Evolutionary conservation across 257 asterid genomes (phyloP).

Genomic region (Solanum ossicruentum): DNA sequence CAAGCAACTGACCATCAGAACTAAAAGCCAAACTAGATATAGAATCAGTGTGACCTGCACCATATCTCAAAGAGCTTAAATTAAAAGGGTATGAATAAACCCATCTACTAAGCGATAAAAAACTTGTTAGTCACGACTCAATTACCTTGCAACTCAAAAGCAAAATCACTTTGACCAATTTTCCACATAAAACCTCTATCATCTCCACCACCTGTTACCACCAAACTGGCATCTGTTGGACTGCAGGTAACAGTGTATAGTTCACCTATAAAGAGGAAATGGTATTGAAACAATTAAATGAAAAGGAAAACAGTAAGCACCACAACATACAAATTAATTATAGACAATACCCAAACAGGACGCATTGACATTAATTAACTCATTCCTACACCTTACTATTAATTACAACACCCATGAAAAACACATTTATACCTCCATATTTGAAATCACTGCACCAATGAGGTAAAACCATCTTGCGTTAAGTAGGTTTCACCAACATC

Average conservation of each 20-base stretch:
- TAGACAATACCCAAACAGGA: not conserved
- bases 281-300: not conserved
- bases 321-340: not conserved
- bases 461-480: not conserved
- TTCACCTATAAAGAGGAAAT: slow-evolving; percentile 42
- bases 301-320: not conserved
- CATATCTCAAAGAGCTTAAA: slow-evolving; percentile 7
- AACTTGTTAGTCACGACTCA: not conserved
- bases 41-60: slow-evolving; percentile 78
- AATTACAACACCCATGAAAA: not conserved
- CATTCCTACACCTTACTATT: not conserved
- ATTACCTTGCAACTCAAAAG: slow-evolving; percentile 67
- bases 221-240: slow-evolving; percentile 66
- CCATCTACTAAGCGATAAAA: not conserved
- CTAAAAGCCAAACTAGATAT: slow-evolving; percentile 69
- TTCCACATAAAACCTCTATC: slow-evolving; percentile 86
- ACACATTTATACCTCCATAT: not conserved
- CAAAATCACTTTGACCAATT: slow-evolving; percentile 66
- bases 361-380: not conserved
- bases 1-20: slow-evolving; percentile 74
- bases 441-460: not conserved
- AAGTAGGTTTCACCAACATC: not conserved
- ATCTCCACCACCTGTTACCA: slow-evolving; percentile 97
- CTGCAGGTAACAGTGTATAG: slow-evolving; percentile 68
- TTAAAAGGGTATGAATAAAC: not conserved